A percentile compares a stretch with the other conserved stretches of the same genome.
These are phyloP conservation scores for Fusarium fujikuroi DNA, from an alignment of 2,329 filamentous ascomycete genomes.

Conservation along the genomic window DNA sequence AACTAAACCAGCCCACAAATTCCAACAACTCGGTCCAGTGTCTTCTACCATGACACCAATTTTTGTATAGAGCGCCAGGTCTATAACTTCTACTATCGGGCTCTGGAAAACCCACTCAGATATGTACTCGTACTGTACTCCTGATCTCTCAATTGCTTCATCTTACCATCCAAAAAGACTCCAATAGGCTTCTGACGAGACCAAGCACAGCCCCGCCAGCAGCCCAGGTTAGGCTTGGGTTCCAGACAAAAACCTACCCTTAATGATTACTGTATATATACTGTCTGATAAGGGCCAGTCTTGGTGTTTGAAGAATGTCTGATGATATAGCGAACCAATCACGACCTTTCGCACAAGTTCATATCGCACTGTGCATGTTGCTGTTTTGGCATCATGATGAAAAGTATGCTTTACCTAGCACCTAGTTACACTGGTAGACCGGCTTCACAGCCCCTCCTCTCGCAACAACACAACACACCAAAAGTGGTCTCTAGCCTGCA, in stretches of 20 bases:
- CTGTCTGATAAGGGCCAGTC: slow-evolving; percentile 15
- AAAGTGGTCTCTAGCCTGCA: slow-evolving; percentile 17
- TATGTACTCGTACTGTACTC: neutral
- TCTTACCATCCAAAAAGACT: slow-evolving; percentile 2
- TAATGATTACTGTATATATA: slow-evolving; percentile 14
- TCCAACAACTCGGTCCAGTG: neutral
- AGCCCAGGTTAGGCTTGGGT: neutral
- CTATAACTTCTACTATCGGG: neutral
- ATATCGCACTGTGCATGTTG: slow-evolving; percentile 15
- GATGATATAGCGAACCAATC: slow-evolving; percentile 9
- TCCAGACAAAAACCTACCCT: slow-evolving; percentile 7
- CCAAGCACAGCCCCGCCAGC: slow-evolving; percentile 21
- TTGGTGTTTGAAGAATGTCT: neutral
- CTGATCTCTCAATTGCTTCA: neutral
- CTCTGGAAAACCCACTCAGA: neutral
- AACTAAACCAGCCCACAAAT: neutral
- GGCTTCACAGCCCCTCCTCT: slow-evolving; percentile 26
- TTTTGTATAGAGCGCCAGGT: neutral
- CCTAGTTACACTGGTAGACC: no score
- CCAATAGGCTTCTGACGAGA: neutral
- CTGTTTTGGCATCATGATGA: neutral
- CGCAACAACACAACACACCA: slow-evolving; percentile 20
- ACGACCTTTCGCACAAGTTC: neutral
- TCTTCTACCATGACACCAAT: neutral
- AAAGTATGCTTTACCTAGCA: neutral